Evolutionary conservation across 2,329 filamentous ascomycete genomes (phyloP), one percentile per base, ranked within the genome.

Genomic region (Aspergillus tanneri): DNA sequence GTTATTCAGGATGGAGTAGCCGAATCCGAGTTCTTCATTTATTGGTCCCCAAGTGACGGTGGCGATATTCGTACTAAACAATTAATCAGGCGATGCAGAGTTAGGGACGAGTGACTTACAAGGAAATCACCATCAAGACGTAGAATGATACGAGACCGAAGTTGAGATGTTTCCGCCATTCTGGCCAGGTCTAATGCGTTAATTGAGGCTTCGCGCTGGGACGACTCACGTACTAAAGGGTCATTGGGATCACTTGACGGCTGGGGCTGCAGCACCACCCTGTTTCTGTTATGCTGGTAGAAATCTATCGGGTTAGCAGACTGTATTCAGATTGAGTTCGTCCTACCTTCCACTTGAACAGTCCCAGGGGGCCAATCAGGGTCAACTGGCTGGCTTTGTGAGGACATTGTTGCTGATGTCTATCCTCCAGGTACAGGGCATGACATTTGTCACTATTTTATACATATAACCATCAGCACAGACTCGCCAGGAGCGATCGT

Each of bases 1-100:
- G 43, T 76, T 67, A 42, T 77, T 79, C 25, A 79, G 52, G 0
- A 67, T 54, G 1, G 60, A 63, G 38, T 63, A 68, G 46, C 61
- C 70, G 56, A 77, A 73, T 27, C 70, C 68, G 0, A 80, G 65
- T 47, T 79, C 66, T 4, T 55, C 45, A 18, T 72, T 66, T 56
- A 77, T 61, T 1, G 69, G 64, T 0, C 65, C 69, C 75, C 76
- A 78, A 6, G 69, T 70, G 2, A 36, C 28, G 6, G 41, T 44
- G 6, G 22, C 41, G 3, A 42, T 24, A 25, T 40, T 24, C 27
- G n/a, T n/a, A n/a, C n/a, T n/a, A n/a, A n/a, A n/a, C n/a, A n/a
- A n/a, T n/a, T n/a, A n/a, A n/a, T n/a, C n/a, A n/a, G n/a, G n/a
- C n/a, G n/a, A n/a, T n/a, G n/a, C n/a, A n/a, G n/a, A n/a, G n/a